Evolutionary conservation across 371 early-diverging fungal species (phyloP), one percentile per base, ranked within the genome.

Genomic region (Rhizomucor miehei): DNA sequence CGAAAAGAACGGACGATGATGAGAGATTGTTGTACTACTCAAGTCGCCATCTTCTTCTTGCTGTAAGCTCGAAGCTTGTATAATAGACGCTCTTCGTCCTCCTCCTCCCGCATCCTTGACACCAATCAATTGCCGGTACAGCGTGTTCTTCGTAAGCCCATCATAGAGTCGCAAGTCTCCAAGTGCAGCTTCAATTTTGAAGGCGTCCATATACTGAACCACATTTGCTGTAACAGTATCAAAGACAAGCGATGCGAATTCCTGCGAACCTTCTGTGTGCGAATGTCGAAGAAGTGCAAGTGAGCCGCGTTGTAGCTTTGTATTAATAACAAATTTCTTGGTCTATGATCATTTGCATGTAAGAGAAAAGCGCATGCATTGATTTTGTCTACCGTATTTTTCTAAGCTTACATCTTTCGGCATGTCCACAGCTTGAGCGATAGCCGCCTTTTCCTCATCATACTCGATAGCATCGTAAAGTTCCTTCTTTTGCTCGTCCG

Each of bases 391-490:
- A n/a, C n/a, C n/a, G n/a, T n/a, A 14, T 19, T 41, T 6, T 4
- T 6, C 14, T 2, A 2, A 10, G 34, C 57, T 59, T 64, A 87
- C 88, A 66, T 95, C 92, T 56, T 82, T 79, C 5, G 92, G 92
- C 38, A 91, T 65, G 48, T 90, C 93, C 0, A 87, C 72, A 23
- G 81, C 79, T 3, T 60, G 48, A 3, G 61, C 67, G 21, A 74
- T 64, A 0, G 65, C 70, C 0, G 83, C 71, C 24, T 81, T 73
- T 1, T 80, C 77, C 48, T 89, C 89, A 57, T 92, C 85, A 58
- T 85, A 91, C 40, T 92, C 93, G 58, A 94, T 91, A 0, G 88
- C 85, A 11, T 92, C 84, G 62, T 87, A 90, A 4, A 94, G 65
- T 56, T 89, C 85, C 44, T 86, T 66, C 24, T 85, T 75, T 54